These are phyloP conservation scores for Klebsormidium nitens DNA, from an alignment of 139 green algal species.

Conservation along the genomic window DNA sequence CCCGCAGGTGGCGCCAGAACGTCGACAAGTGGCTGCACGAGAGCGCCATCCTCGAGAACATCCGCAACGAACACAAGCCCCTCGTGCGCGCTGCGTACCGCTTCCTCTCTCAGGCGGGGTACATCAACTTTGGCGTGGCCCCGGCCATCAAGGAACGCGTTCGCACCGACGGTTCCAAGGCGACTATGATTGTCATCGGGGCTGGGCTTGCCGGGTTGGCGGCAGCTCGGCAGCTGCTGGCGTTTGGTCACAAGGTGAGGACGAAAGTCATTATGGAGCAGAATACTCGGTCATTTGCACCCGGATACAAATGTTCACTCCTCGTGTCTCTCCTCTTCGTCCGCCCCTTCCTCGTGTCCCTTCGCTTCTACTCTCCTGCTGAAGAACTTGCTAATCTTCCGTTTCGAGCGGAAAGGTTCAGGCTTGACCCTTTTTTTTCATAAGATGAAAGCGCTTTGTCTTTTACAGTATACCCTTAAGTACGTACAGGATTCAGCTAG, in stretches of 20 bases:
- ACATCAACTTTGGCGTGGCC: constrained; percentile 40
- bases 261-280: no score
- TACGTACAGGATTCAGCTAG: no score
- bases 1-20: constrained; percentile 22
- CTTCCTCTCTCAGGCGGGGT: constrained; percentile 20
- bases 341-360: neutral
- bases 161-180: constrained; percentile 5
- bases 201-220: constrained; percentile 80
- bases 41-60: constrained; percentile 8
- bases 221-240: constrained; percentile 74
- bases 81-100: constrained; percentile 16
- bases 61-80: constrained; percentile 11
- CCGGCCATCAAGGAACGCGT: constrained; percentile 6
- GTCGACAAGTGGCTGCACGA: constrained; percentile 13
- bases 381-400: no score
- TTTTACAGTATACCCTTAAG: no score
- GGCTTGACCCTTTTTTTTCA: no score
- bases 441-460: no score
- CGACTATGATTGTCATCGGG: constrained; percentile 76
- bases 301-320: no score
- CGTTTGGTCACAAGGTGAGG: constrained; percentile 59
- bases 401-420: no score
- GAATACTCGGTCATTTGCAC: constrained; percentile 4
- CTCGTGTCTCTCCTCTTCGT: neutral
- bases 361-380: neutral